Conservation (phyloP, 495 filamentous ascomycete genomes). For the Antarctomyces pellizariae region DNA sequence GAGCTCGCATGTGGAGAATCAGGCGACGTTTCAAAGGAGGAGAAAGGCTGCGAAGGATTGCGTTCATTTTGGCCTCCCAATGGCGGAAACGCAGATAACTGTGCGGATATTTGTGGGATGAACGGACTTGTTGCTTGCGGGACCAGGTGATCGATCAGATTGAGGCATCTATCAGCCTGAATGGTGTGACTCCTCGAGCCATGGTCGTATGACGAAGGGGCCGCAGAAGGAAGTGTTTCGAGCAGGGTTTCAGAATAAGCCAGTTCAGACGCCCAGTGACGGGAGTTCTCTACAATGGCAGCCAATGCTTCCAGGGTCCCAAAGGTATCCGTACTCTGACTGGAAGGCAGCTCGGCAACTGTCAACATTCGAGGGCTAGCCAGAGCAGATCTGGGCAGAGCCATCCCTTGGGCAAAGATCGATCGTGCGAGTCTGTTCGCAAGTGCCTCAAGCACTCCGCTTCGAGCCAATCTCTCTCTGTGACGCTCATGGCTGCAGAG, state of each 20-base stretch:
- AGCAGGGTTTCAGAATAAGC: slow-evolving; percentile 55
- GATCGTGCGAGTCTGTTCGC: slow-evolving; percentile 56
- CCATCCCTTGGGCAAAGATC: slow-evolving; percentile 39
- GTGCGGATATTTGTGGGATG: too few species aligned
- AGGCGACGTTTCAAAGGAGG: too few species aligned
- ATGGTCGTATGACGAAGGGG: slow-evolving; percentile 11
- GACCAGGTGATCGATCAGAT: slow-evolving; percentile 35
- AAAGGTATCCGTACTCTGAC: too few species aligned
- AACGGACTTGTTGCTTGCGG: too few species aligned
- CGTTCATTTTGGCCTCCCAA: too few species aligned
- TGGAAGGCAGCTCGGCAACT: too few species aligned
- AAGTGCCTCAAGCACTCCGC: slow-evolving; percentile 56
- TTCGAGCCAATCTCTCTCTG: slow-evolving; percentile 40
- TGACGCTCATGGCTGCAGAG: slow-evolving; percentile 45
- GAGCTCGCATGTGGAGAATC: too few species aligned
- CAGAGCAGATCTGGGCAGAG: too few species aligned
- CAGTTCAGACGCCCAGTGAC: slow-evolving; percentile 51
- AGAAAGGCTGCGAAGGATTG: too few species aligned
- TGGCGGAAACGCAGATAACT: slow-evolving; percentile 11
- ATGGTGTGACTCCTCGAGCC: slow-evolving; percentile 6
- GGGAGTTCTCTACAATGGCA: slow-evolving; percentile 57
- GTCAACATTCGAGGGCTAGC: too few species aligned
- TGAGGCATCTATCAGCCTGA: too few species aligned
- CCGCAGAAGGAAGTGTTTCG: slow-evolving; percentile 47
- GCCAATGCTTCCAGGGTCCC: slow-evolving; percentile 61